A percentile compares a stretch with the other conserved stretches of the same genome.
Conservation (phyloP, 1,284 basidiomycete species). For the Moesziomyces globuligerus region DNA sequence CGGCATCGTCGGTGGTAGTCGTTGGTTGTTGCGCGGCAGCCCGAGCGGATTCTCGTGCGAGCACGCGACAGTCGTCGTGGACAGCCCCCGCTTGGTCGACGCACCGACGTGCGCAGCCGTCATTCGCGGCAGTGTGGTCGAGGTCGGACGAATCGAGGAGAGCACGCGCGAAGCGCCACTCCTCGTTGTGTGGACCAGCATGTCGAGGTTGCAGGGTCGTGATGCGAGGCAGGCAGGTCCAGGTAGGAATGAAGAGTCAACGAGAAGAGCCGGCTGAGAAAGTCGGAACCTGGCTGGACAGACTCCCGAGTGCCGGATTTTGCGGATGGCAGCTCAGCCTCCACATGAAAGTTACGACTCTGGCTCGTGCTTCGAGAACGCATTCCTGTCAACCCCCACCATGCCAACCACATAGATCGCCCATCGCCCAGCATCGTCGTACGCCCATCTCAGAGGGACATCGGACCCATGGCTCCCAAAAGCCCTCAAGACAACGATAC, state of each 20-base stretch:
- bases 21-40: slow-evolving; percentile 60
- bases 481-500: no score
- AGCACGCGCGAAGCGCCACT: background rate
- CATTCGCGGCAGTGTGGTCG: background rate
- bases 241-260: background rate
- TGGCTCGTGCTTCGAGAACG: background rate
- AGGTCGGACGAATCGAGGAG: background rate
- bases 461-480: background rate
- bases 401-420: background rate
- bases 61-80: background rate
- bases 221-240: no score
- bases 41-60: slow-evolving; percentile 63
- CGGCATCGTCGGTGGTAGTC: slow-evolving; percentile 58
- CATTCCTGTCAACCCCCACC: background rate
- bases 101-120: background rate
- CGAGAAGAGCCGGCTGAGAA: slow-evolving; percentile 1
- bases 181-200: background rate
- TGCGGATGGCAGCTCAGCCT: slow-evolving; percentile 19
- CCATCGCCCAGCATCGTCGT: background rate
- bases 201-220: background rate
- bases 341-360: slow-evolving; percentile 21
- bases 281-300: background rate
- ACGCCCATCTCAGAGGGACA: no score
- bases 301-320: slow-evolving; percentile 20
- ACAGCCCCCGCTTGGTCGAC: slow-evolving; percentile 1